A percentile compares a stretch with the other conserved stretches of the same genome.
Evolutionary conservation across 2,329 filamentous ascomycete genomes (phyloP).

Genomic region (Fusarium sp.): DNA sequence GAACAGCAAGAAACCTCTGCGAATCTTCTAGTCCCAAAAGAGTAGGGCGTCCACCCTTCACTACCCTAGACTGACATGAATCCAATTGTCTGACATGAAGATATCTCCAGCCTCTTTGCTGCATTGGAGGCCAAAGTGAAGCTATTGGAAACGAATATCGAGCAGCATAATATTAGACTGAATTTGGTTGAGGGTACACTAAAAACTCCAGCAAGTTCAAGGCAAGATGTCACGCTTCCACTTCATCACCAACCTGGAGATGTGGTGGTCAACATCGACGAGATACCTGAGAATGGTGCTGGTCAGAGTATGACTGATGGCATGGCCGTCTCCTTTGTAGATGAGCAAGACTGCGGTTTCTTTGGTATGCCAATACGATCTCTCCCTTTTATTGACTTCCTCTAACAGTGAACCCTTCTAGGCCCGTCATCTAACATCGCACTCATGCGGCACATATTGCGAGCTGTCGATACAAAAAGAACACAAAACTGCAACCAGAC

Average conservation of each 20-base stretch:
- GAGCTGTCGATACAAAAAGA: background rate
- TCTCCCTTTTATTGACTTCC: too few relatives aligned
- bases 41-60: background rate
- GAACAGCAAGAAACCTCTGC: slow-evolving; percentile 1
- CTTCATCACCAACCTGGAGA: background rate
- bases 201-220: background rate
- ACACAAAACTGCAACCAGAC: background rate
- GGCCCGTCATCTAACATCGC: slow-evolving; percentile 4
- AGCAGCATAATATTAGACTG: background rate
- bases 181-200: background rate
- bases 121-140: background rate
- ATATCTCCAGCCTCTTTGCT: background rate
- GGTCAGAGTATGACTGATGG: background rate
- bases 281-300: accelerated
- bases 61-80: background rate
- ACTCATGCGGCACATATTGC: background rate
- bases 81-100: background rate
- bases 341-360: slow-evolving; percentile 8
- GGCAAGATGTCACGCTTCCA: background rate
- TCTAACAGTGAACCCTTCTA: too few relatives aligned
- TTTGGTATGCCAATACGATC: background rate
- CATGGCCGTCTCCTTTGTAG: background rate
- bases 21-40: slow-evolving; percentile 5
- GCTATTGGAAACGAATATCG: background rate
- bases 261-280: background rate